Conservation (phyloP, 2,329 filamentous ascomycete genomes). For the Aspergillus bombycis region DNA sequence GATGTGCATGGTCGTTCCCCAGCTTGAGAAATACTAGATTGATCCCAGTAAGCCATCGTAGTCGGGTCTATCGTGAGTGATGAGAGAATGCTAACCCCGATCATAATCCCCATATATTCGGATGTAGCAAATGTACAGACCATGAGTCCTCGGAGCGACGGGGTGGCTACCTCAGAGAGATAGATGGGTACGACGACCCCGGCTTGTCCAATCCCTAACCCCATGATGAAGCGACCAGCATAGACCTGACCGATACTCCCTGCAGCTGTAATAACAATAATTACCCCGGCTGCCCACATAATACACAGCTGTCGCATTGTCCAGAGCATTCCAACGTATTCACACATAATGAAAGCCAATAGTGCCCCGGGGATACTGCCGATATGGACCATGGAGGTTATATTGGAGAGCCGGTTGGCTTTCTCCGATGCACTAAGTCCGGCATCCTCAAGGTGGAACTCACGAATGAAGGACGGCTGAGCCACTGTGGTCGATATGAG, state of each 20-base stretch:
- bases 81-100: constrained; percentile 16
- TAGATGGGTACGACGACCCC: constrained; percentile 89
- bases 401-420: constrained; percentile 39
- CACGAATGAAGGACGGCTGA: constrained; percentile 21
- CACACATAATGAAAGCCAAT: constrained; percentile 32
- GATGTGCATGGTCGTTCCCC: constrained; percentile 54
- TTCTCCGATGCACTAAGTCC: constrained; percentile 23
- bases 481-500: constrained; percentile 27
- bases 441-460: constrained; percentile 15
- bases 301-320: constrained; percentile 26
- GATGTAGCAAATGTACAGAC: constrained; percentile 23
- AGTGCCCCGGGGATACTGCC: constrained; percentile 42
- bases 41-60: background rate
- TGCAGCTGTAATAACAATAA: constrained; percentile 38
- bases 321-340: constrained; percentile 32
- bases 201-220: constrained; percentile 48
- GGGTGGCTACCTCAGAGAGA: constrained; percentile 82
- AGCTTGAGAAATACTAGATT: constrained; percentile 36
- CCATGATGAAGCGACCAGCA: constrained; percentile 36
- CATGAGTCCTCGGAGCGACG: constrained; percentile 65
- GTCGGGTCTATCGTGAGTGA: too few relatives aligned
- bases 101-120: constrained; percentile 29
- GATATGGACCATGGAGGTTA: constrained; percentile 46
- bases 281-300: constrained; percentile 26
- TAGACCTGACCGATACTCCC: constrained; percentile 35